phyloP scores from a whole-genome alignment of 1,139 yeast genomes.

The Pichia sp. region DNA sequence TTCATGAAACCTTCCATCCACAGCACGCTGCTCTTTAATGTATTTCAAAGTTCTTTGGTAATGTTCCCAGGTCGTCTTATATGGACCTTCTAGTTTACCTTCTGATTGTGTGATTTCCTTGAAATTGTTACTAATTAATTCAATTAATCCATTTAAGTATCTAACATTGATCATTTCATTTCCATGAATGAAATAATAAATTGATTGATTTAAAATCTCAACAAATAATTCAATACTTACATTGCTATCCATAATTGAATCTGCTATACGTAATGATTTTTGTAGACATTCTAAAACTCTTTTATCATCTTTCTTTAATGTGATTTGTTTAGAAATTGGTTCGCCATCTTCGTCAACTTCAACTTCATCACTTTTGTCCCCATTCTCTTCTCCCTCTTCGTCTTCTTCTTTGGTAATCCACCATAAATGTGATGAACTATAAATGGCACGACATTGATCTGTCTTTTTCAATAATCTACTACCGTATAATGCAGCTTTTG shows the following conservation, averaged over 20 bases:
- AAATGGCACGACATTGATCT: conserved; percentile 90
- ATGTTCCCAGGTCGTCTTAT: conserved; percentile 39
- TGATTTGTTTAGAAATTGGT: conserved; percentile 14
- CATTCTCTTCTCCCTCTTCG: conserved; percentile 4
- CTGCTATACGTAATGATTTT: conserved; percentile 81
- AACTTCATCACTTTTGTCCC: conserved; percentile 13
- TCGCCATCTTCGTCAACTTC: conserved; percentile 6
- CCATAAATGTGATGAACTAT: conserved; percentile 86
- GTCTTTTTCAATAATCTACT: conserved; percentile 84
- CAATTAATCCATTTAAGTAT: conserved; percentile 81
- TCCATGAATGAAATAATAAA: conserved; percentile 81
- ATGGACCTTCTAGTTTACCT: conserved; percentile 10
- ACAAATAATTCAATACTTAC: conserved; percentile 77
- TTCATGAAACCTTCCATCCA: conserved; percentile 49
- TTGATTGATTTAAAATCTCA: conserved; percentile 79
- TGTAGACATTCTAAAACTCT: conserved; percentile 64
- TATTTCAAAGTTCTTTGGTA: conserved; percentile 65
- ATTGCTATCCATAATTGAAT: conserved; percentile 82
- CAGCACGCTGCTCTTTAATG: conserved; percentile 58
- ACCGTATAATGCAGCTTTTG: conserved; percentile 81
- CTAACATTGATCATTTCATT: conserved; percentile 62
- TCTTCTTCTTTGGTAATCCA: conserved; percentile 63
- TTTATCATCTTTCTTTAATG: conserved; percentile 47
- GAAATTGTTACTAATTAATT: conserved; percentile 71
- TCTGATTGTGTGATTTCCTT: conserved; percentile 38